Conservation (phyloP, 2,329 filamentous ascomycete genomes). For the Penicillium brevicompactum region DNA sequence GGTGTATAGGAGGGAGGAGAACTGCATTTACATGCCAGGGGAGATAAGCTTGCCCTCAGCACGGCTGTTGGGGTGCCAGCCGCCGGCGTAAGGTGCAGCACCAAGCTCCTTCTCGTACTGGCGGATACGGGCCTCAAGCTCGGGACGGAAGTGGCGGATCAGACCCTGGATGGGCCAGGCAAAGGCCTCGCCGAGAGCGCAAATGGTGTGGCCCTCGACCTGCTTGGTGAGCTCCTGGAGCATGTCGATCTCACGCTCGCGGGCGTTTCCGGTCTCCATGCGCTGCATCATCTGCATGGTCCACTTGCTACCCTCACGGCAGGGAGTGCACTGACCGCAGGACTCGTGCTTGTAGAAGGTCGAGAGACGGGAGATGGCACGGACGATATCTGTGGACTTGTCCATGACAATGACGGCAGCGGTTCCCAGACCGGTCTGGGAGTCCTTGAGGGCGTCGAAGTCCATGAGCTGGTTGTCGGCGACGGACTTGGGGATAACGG, state of each 20-base stretch:
- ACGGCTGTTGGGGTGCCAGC: conserved; percentile 76
- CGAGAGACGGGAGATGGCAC: conserved; percentile 86
- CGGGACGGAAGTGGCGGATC: conserved; percentile 96
- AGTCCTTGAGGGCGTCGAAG: conserved; percentile 97
- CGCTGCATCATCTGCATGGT: conserved; percentile 98
- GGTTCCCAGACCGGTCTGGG: conserved; percentile 93
- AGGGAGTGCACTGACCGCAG: conserved; percentile 98
- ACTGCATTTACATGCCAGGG: conserved; percentile 77
- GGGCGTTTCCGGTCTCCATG: conserved; percentile 87
- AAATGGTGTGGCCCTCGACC: conserved; percentile 98
- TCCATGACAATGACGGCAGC: conserved; percentile 99
- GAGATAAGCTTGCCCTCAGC: conserved; percentile 82
- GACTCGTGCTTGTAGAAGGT: conserved; percentile 99
- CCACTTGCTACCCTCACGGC: conserved; percentile 98
- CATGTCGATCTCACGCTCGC: conserved; percentile 96
- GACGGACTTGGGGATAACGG: conserved; percentile 83
- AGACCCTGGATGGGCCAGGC: conserved; percentile 98
- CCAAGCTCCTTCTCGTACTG: conserved; percentile 74
- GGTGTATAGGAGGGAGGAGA: conserved; percentile 4
- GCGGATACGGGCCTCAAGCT: conserved; percentile 88
- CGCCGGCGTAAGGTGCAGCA: conserved; percentile 77
- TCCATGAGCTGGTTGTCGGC: conserved; percentile 99
- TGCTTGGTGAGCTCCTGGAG: conserved; percentile 98
- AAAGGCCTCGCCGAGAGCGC: conserved; percentile 95
- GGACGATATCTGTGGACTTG: conserved; percentile 93